Evolutionary conservation across 2,329 filamentous ascomycete species (phyloP).

Genomic region (Apiospora saccharicola): DNA sequence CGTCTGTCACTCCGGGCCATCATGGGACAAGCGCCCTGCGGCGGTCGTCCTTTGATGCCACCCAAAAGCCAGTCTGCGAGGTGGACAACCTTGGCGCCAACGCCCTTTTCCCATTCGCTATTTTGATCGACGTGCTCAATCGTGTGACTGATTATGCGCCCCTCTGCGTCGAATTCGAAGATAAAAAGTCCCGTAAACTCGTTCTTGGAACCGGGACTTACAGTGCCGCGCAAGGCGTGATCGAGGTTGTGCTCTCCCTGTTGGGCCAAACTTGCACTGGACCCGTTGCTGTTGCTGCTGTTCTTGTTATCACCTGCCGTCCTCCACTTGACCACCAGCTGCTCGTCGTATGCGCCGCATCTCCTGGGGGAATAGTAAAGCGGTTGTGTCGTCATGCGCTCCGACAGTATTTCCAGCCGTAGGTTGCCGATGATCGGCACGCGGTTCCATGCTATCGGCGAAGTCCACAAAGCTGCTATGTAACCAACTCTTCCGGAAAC

Average conservation of each 20-base stretch:
- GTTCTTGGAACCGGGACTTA: constrained; percentile 67
- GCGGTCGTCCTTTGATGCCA: constrained; percentile 61
- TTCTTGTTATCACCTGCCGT: constrained; percentile 63
- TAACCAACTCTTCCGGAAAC: constrained; percentile 92
- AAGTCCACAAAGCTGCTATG: constrained; percentile 92
- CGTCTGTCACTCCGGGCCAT: neutral
- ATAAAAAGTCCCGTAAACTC: constrained; percentile 93
- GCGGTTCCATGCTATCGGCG: constrained; percentile 93
- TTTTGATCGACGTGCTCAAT: constrained; percentile 93
- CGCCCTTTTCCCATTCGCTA: constrained; percentile 80
- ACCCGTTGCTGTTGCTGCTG: constrained; percentile 29
- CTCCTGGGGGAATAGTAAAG: constrained; percentile 55
- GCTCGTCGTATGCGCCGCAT: constrained; percentile 71
- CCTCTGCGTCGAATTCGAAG: constrained; percentile 92
- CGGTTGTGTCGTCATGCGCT: constrained; percentile 78
- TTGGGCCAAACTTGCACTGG: constrained; percentile 37
- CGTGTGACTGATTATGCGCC: constrained; percentile 83
- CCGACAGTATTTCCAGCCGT: constrained; percentile 83
- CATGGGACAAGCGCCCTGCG: constrained; percentile 25
- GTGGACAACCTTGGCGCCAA: constrained; percentile 85
- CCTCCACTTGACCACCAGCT: constrained; percentile 91
- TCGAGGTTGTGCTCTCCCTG: constrained; percentile 45
- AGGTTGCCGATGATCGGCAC: constrained; percentile 92
- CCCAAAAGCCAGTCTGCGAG: constrained; percentile 95
- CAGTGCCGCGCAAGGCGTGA: constrained; percentile 43